Base-by-base conservation (phyloP, 805 yeast genomes). In the Metschnikowia similis region DNA sequence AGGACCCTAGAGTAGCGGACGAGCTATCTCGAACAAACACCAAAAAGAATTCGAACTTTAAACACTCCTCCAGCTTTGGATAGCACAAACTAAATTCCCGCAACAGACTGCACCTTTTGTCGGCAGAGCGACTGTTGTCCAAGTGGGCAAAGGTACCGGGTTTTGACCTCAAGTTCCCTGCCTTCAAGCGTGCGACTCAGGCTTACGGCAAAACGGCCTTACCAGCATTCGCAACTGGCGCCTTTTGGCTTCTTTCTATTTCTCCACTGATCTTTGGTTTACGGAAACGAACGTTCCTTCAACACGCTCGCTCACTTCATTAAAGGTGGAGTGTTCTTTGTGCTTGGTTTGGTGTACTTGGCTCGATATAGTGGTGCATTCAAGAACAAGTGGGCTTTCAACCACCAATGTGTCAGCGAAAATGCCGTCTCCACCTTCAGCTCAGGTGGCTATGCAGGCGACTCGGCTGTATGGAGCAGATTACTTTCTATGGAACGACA, bases 261-360 rank as follows among this genome's bases (percentile, higher is more conserved):
- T 84, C 14, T 74, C 80, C 39, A 70, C 81, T 3, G 85, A 80
- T 86, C 87, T 39, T 80, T 78, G 48, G 63, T 84, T 37, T 66
- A 90, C 60, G 98, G 96, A 36, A 69, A 80, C 66, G 91, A 82
- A 3, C 62, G 59, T 10, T 72, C 73, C 10, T 92, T 89, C 71
- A 89, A 89, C 59, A 67, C 92, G 47, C 76, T 92, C 50, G 99
- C 99, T 1, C 99, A 92, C 68, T 88, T 89, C 77, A 92, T 92
- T 66, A 92, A 92, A 67, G 99, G 99, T 52, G 94, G 92, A 27
- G 94, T 92, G 2, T 92, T 92, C 63, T 76, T 89, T 51, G 54
- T 75, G 5, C 70, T 87, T 36, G 99, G 99, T 17, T 52, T 91
- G 7, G 64, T 90, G 6, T 79, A 96, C n/a, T 74, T 94, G 36